Percentiles rank a stretch among this genome's conserved stretches.
Conservation (phyloP, 441 rosid species). For the Erodium moschatum region DNA sequence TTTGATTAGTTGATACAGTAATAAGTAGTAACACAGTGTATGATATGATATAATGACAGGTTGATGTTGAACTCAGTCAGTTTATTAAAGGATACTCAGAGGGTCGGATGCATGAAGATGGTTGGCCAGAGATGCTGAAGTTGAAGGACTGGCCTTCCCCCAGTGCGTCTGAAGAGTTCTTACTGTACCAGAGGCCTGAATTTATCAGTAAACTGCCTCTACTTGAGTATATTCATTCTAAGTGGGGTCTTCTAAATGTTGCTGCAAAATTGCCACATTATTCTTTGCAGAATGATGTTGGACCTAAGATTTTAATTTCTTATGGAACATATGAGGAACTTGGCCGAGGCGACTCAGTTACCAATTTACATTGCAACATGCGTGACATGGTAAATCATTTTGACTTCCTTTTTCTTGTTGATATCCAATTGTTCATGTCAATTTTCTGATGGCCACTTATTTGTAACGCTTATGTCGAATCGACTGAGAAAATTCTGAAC, state of each 20-base stretch:
- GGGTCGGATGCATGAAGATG: constrained; percentile 44
- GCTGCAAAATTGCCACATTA: constrained; percentile 95
- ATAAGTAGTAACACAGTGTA: background rate
- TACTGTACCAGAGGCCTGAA: constrained; percentile 76
- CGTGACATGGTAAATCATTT: constrained; percentile 64
- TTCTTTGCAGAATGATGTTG: constrained; percentile 85
- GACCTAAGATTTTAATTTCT: constrained; percentile 75
- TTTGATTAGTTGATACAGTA: background rate
- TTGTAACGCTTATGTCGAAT: background rate
- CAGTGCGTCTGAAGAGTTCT: constrained; percentile 79
- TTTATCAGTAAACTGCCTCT: constrained; percentile 75
- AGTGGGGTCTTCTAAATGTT: constrained; percentile 84
- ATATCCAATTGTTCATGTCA: background rate
- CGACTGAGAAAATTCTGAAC: background rate
- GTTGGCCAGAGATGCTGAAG: constrained; percentile 49
- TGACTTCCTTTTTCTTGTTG: background rate
- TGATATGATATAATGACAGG: constrained; percentile 38
- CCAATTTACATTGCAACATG: constrained; percentile 66
- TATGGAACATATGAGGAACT: constrained; percentile 58
- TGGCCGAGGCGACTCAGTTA: constrained; percentile 50
- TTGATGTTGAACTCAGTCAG: constrained; percentile 61
- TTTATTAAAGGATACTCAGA: constrained; percentile 62
- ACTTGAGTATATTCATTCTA: constrained; percentile 86
- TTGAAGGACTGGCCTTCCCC: constrained; percentile 97
- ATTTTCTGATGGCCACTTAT: background rate